Percentiles rank a stretch among this genome's conserved stretches.
Conservation (phyloP, 495 filamentous ascomycete genomes). For the Stereocaulon alpinum region DNA sequence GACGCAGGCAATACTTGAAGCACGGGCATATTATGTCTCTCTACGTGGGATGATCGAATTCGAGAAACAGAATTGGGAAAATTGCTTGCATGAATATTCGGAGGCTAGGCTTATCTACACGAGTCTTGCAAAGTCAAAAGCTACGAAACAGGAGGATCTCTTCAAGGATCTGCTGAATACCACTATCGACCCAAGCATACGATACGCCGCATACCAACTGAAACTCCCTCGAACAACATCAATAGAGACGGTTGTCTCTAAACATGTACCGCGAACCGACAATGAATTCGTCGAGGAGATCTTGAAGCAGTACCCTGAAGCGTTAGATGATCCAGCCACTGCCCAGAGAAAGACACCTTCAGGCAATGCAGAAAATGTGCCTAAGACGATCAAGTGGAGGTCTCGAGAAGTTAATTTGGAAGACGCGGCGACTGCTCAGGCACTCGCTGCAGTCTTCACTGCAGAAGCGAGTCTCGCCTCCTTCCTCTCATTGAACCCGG, state of each 20-base stretch:
- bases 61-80: slow-evolving; percentile 79
- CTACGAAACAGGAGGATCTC: slow-evolving; percentile 48
- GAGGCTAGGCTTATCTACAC: slow-evolving; percentile 74
- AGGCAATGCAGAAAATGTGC: slow-evolving; percentile 46
- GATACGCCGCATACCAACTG: slow-evolving; percentile 86
- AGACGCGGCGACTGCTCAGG: slow-evolving; percentile 81
- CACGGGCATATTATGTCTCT: slow-evolving; percentile 68
- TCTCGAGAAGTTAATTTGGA: slow-evolving; percentile 78
- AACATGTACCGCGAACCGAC: slow-evolving; percentile 58
- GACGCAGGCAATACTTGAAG: slow-evolving; percentile 69
- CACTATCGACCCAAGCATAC: slow-evolving; percentile 85
- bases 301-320: slow-evolving; percentile 59
- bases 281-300: slow-evolving; percentile 52
- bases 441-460: slow-evolving; percentile 47
- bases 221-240: slow-evolving; percentile 75
- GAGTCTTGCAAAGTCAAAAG: slow-evolving; percentile 48
- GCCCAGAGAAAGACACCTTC: slow-evolving; percentile 43
- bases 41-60: slow-evolving; percentile 65
- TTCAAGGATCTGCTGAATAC: slow-evolving; percentile 76
- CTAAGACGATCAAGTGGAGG: slow-evolving; percentile 79
- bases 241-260: slow-evolving; percentile 63
- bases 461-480: slow-evolving; percentile 43
- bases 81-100: slow-evolving; percentile 64
- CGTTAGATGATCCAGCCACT: slow-evolving; percentile 53
- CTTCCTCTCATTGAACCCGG: slow-evolving; percentile 32